These are phyloP conservation scores for Fomitopsis schrenkii DNA, from an alignment of 1,284 basidiomycete genomes.

Conservation along the genomic window DNA sequence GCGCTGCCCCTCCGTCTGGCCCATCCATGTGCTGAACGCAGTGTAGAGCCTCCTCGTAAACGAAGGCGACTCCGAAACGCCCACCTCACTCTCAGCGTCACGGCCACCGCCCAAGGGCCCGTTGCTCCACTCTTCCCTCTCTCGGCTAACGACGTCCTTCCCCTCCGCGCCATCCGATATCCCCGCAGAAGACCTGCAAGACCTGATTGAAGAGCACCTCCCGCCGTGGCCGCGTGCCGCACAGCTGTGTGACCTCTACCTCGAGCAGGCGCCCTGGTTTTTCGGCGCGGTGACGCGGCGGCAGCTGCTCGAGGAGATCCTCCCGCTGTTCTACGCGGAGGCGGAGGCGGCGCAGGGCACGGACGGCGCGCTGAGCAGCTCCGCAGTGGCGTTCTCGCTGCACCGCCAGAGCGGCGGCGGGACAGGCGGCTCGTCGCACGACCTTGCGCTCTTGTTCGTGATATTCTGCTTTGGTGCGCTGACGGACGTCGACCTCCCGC, in stretches of 20 bases:
- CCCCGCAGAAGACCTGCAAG: slow-evolving; percentile 34
- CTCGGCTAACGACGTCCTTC: slow-evolving; percentile 47
- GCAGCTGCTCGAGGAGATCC: slow-evolving; percentile 59
- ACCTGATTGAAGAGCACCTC: slow-evolving; percentile 44
- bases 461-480: slow-evolving; percentile 57
- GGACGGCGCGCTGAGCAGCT: slow-evolving; percentile 5
- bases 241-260: slow-evolving; percentile 56
- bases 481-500: slow-evolving; percentile 54
- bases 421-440: slow-evolving; percentile 37
- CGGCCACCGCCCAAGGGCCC: slow-evolving; percentile 5
- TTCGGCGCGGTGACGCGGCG: slow-evolving; percentile 60
- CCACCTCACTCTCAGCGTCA: neutral
- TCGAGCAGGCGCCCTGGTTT: slow-evolving; percentile 73
- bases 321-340: slow-evolving; percentile 64
- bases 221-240: slow-evolving; percentile 55
- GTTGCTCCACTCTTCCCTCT: slow-evolving; percentile 29
- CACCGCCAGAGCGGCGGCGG: slow-evolving; percentile 15
- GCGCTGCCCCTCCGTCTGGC: neutral
- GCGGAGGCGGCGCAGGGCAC: slow-evolving; percentile 8
- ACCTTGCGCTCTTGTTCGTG: slow-evolving; percentile 51
- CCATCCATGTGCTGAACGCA: neutral
- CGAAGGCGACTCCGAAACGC: slow-evolving; percentile 9
- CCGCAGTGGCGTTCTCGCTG: slow-evolving; percentile 17
- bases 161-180: slow-evolving; percentile 39
- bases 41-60: slow-evolving; percentile 27